Percentiles rank a stretch among this genome's conserved stretches.
phyloP scores from a whole-genome alignment of 1,139 yeast species.

The Yamadazyma atlantica region DNA sequence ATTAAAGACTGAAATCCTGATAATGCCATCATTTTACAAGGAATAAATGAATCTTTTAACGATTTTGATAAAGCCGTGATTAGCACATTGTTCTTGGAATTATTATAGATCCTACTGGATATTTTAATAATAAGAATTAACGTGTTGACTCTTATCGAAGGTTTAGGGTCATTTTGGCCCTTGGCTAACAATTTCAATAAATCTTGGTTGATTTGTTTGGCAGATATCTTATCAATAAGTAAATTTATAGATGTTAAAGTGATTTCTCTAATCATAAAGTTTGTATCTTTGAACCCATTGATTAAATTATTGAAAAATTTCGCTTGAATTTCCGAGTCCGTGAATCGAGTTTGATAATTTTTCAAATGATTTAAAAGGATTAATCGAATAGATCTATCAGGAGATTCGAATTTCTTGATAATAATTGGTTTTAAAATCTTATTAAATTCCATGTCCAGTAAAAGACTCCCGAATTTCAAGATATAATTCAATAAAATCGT shows the following conservation, averaged over 20 bases:
- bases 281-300: constrained; percentile 84
- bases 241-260: constrained; percentile 70
- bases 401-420: constrained; percentile 58
- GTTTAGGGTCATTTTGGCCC: constrained; percentile 81
- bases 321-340: constrained; percentile 64
- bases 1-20: constrained; percentile 68
- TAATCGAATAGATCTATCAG: constrained; percentile 77
- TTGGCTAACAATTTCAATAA: constrained; percentile 78
- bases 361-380: constrained; percentile 66
- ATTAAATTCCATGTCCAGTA: constrained; percentile 41
- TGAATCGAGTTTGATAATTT: constrained; percentile 48
- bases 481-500: constrained; percentile 48
- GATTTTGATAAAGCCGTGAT: constrained; percentile 88
- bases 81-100: constrained; percentile 66
- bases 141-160: constrained; percentile 85
- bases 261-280: constrained; percentile 74
- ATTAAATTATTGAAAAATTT: constrained; percentile 66
- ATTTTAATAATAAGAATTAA: constrained; percentile 73
- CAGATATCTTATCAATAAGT: constrained; percentile 67
- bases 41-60: constrained; percentile 75
- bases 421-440: constrained; percentile 61
- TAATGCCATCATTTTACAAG: constrained; percentile 76
- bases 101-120: constrained; percentile 59
- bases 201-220: constrained; percentile 85
- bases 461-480: constrained; percentile 42